These are phyloP conservation scores for Phaeolepiota aurea DNA, from an alignment of 768 basidiomycete genomes.

Conservation along the genomic window DNA sequence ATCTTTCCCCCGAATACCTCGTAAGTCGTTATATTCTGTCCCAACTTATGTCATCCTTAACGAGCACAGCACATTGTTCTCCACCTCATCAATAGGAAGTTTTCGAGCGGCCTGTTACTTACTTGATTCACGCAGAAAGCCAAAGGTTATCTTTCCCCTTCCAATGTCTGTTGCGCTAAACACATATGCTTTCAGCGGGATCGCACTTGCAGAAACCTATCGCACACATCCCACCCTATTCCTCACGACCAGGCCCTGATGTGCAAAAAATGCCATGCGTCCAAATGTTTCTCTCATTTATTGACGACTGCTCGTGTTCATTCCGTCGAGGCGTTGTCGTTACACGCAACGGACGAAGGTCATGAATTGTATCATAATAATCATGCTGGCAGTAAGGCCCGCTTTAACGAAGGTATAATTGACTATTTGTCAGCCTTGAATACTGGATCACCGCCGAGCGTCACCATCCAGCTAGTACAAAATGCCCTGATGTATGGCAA, in stretches of 20 bases:
- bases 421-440: slow-evolving; percentile 14
- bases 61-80: neutral
- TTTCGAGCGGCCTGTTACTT: slow-evolving; percentile 23
- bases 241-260: slow-evolving; percentile 10
- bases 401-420: slow-evolving; percentile 10
- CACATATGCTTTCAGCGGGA: no score
- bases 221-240: no score
- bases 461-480: slow-evolving; percentile 28
- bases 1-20: no score
- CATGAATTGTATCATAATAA: slow-evolving; percentile 22
- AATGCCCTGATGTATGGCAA: slow-evolving; percentile 38
- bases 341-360: slow-evolving; percentile 14
- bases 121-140: slow-evolving; percentile 10
- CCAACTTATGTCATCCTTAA: no score
- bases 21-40: no score
- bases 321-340: slow-evolving; percentile 26
- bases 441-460: slow-evolving; percentile 25
- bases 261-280: slow-evolving; percentile 33
- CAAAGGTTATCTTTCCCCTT: slow-evolving; percentile 5
- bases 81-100: slow-evolving; percentile 2
- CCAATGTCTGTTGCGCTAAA: neutral
- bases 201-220: no score
- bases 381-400: slow-evolving; percentile 14
- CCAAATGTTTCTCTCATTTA: slow-evolving; percentile 30
- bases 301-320: slow-evolving; percentile 25